Evolutionary conservation across 345 rosid genomes (phyloP).

Genomic region (Arabidopsis arenosa): DNA sequence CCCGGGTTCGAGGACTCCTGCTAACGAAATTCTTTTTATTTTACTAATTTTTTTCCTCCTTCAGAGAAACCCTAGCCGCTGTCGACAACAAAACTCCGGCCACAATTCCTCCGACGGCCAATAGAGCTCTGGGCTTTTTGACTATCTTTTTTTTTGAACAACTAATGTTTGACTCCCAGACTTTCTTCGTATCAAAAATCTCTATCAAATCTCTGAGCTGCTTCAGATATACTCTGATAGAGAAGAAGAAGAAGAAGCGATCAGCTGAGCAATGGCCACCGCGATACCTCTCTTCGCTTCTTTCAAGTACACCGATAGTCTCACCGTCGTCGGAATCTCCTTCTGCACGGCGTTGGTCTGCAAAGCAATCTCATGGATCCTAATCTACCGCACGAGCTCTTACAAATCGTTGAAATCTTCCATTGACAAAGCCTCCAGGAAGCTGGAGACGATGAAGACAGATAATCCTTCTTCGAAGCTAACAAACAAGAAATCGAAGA

Average conservation of each 20-base stretch:
- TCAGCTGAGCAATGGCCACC: constrained; percentile 40
- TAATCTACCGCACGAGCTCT: constrained; percentile 92
- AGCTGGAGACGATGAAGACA: constrained; percentile 91
- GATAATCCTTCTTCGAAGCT: constrained; percentile 57
- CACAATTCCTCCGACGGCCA: too few relatives aligned
- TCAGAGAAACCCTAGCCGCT: too few relatives aligned
- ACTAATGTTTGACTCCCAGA: too few relatives aligned
- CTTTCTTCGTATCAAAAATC: too few relatives aligned
- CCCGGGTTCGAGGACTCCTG: too few relatives aligned
- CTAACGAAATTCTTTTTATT: too few relatives aligned
- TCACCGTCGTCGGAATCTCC: constrained; percentile 86
- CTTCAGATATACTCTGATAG: not conserved
- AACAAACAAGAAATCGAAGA: constrained; percentile 71
- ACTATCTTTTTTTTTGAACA: not conserved
- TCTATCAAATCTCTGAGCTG: too few relatives aligned
- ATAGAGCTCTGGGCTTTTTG: too few relatives aligned
- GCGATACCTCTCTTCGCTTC: constrained; percentile 61
- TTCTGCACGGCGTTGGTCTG: constrained; percentile 91
- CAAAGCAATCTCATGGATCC: constrained; percentile 93
- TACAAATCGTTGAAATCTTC: constrained; percentile 92
- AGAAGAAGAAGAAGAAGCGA: not conserved
- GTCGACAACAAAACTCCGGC: too few relatives aligned
- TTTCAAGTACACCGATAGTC: constrained; percentile 75
- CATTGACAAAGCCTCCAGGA: constrained; percentile 93
- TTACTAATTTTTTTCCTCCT: too few relatives aligned